Percentiles rank a stretch among this genome's conserved stretches.
Evolutionary conservation across 768 basidiomycete genomes (phyloP).

Genomic region (Mycena belliarum): DNA sequence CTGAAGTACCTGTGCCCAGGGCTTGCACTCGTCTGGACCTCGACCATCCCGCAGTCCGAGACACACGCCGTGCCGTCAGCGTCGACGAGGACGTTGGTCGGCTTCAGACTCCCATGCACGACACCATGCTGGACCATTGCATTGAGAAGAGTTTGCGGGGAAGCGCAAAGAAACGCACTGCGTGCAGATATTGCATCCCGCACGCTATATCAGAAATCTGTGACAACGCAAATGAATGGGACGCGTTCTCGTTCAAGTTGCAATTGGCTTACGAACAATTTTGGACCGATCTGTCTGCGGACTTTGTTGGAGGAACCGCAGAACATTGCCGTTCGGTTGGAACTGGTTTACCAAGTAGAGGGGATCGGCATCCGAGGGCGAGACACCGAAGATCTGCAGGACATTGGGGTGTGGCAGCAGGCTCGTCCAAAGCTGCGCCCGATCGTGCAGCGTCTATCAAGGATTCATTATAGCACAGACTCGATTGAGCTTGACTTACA

Average conservation of each 20-base stretch:
- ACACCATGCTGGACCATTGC: constrained; percentile 19
- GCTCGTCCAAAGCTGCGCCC: constrained; percentile 24
- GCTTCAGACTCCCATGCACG: constrained; percentile 28
- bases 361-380: constrained; percentile 25
- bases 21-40: constrained; percentile 23
- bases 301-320: constrained; percentile 22
- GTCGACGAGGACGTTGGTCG: constrained; percentile 26
- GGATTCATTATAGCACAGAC: neutral
- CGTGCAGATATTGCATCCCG: constrained; percentile 30
- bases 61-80: constrained; percentile 21
- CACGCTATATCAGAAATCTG: constrained; percentile 25
- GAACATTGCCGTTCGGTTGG: constrained; percentile 23
- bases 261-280: constrained; percentile 17
- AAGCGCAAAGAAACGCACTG: constrained; percentile 11
- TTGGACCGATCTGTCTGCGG: constrained; percentile 22
- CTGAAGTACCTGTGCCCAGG: constrained; percentile 28
- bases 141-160: too few relatives aligned
- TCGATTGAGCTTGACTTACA: constrained; percentile 9
- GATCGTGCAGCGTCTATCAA: constrained; percentile 19
- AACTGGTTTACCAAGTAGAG: constrained; percentile 23
- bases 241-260: neutral
- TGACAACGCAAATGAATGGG: neutral
- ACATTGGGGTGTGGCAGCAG: constrained; percentile 25
- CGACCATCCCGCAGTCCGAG: constrained; percentile 27
- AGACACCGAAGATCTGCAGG: constrained; percentile 25